Percentiles rank a stretch among this genome's conserved stretches.
Evolutionary conservation across 441 rosid genomes (phyloP).

Genomic region (Breynia disticha): DNA sequence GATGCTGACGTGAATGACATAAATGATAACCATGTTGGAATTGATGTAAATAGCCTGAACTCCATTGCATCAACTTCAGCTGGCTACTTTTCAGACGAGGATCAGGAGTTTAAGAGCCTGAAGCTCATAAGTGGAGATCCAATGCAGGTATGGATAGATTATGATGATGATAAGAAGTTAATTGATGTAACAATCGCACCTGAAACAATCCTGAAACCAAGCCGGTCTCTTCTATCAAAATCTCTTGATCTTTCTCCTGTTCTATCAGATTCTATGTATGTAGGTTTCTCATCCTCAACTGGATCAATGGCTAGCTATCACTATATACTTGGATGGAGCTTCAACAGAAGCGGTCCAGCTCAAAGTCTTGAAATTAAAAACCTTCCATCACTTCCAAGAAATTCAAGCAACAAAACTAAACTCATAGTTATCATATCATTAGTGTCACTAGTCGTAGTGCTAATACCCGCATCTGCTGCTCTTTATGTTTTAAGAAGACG

Average conservation of each 20-base stretch:
- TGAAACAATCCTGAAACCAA: conserved; percentile 18
- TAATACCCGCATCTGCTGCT: background rate
- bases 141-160: conserved; percentile 54
- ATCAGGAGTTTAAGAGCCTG: conserved; percentile 20
- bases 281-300: conserved; percentile 54
- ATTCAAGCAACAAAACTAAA: background rate
- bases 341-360: conserved; percentile 29
- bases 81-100: conserved; percentile 26
- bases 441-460: background rate
- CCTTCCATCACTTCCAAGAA: conserved; percentile 28
- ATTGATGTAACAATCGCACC: conserved; percentile 52
- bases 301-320: conserved; percentile 27
- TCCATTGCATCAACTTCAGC: conserved; percentile 31
- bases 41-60: conserved; percentile 36
- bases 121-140: conserved; percentile 30
- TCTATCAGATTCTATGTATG: conserved; percentile 31
- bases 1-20: conserved; percentile 27
- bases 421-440: conserved; percentile 1
- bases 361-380: conserved; percentile 11
- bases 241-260: conserved; percentile 28
- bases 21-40: conserved; percentile 46
- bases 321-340: conserved; percentile 60
- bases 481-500: conserved; percentile 11
- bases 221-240: conserved; percentile 37
- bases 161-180: conserved; percentile 18